Base-by-base conservation (phyloP, 768 basidiomycete species). In the Naganishia onofrii region DNA sequence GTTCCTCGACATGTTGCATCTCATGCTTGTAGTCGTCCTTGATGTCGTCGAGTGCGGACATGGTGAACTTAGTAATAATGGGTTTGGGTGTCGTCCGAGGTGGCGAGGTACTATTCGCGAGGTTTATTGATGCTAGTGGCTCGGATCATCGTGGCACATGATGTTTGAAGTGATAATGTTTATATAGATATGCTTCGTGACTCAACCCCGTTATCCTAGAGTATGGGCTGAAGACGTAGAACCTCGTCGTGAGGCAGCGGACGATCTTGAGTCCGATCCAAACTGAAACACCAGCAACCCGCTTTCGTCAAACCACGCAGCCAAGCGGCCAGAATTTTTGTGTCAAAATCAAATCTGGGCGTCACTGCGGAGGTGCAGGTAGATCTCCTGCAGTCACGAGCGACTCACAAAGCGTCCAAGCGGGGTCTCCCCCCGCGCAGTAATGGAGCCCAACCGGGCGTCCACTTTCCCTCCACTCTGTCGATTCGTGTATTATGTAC, bases 11-110 rank as follows among this genome's bases (percentile, higher is more conserved):
- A 29, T 63, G 60, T 42, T 63, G 60, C 60, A 63, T 44, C 60
- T 63, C 60, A 13, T 63, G 60, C 60, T 63, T 63, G 34, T 58
- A 58, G 21, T 63, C 36, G n/a, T 63, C 60, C 26, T 63, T 63
- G 38, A 44, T 46, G 19, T 63, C 60, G 42, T 63, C 60, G 42
- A 63, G 23, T 4, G 60, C 60, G 38, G 60, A 44, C 54, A 55
- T 55, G 3, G 23, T 55, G 29, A n/a, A n/a, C n/a, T n/a, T n/a
- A n/a, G n/a, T n/a, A n/a, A n/a, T 6, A 28, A 17, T 31, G 4
- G 29, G 19, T 55, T n/a, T 55, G 3, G 8, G 48, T 55, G 29
- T 31, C 26, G 6, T 4, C 26, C 52, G 52, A 53, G 52, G 52
- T 53, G n/a, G 52, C n/a, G 52, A 53, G 52, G 52, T 53, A 17